Conservation (phyloP, 768 basidiomycete genomes). For the Suillus variegatus region DNA sequence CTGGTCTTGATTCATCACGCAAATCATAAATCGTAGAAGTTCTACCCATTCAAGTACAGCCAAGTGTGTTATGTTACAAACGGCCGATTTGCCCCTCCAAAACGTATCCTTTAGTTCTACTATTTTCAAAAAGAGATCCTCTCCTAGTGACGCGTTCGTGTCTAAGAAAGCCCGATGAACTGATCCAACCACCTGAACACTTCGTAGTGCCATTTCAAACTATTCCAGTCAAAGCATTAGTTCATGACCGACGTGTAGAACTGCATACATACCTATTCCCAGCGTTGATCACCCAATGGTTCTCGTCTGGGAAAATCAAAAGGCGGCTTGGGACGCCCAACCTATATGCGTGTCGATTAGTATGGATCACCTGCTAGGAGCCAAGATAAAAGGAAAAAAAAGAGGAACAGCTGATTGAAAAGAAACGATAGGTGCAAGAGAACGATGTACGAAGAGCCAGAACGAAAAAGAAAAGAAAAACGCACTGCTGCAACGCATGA, state of each 20-base stretch:
- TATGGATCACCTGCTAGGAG: not conserved
- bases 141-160: not conserved
- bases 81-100: not conserved
- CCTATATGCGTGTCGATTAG: constrained; percentile 37
- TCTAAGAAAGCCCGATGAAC: constrained; percentile 46
- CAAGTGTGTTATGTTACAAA: not conserved
- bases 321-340: constrained; percentile 72
- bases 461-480: constrained; percentile 12
- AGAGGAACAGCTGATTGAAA: not conserved
- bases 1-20: not conserved
- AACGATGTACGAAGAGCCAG: not conserved
- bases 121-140: not conserved
- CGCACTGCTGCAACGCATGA: constrained; percentile 84
- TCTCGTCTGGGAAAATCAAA: constrained; percentile 87
- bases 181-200: constrained; percentile 88
- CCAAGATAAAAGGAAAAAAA: constrained; percentile 1
- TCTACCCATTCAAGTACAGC: not conserved
- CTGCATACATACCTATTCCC: constrained; percentile 59
- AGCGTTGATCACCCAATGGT: constrained; percentile 87
- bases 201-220: constrained; percentile 94
- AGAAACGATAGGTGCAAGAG: not conserved
- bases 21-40: not conserved
- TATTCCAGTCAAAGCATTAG: constrained; percentile 24
- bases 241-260: not conserved
- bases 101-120: not conserved